Evolutionary conservation across 208 protist species (phyloP).

Genomic region (Naegleria fowleri): DNA sequence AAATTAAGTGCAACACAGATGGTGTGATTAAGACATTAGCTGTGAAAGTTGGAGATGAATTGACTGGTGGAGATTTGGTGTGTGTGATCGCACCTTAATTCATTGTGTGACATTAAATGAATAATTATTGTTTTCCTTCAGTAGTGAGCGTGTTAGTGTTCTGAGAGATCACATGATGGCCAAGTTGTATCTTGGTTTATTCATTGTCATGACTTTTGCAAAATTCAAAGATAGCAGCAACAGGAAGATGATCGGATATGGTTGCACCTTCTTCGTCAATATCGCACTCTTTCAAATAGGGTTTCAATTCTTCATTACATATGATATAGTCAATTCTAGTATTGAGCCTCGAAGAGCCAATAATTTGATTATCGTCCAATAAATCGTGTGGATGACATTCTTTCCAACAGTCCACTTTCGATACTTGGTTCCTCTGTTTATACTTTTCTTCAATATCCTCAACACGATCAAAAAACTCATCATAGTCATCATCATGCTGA

Average conservation of each 20-base stretch:
- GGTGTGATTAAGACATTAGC: slow-evolving; percentile 44
- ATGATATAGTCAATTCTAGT: background rate
- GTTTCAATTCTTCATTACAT: background rate
- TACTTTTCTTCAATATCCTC: background rate
- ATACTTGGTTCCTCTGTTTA: background rate
- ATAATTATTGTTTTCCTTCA: too few relatives aligned
- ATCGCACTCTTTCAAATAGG: background rate
- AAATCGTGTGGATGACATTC: background rate
- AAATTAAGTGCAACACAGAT: slow-evolving; percentile 48
- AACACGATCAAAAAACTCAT: background rate
- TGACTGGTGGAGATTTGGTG: background rate
- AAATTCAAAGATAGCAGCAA: background rate
- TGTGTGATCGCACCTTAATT: background rate
- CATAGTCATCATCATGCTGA: background rate
- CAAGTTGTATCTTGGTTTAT: too few relatives aligned
- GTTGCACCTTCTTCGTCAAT: background rate
- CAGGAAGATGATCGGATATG: background rate
- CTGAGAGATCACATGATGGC: too few relatives aligned
- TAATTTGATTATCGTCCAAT: background rate
- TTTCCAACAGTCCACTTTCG: background rate
- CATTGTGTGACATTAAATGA: background rate
- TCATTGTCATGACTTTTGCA: too few relatives aligned
- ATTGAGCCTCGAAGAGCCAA: background rate
- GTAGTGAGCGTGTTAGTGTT: too few relatives aligned
- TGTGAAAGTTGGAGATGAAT: slow-evolving; percentile 19